Conservation (phyloP, 148 eudicot species). For the Cornus kousa region DNA sequence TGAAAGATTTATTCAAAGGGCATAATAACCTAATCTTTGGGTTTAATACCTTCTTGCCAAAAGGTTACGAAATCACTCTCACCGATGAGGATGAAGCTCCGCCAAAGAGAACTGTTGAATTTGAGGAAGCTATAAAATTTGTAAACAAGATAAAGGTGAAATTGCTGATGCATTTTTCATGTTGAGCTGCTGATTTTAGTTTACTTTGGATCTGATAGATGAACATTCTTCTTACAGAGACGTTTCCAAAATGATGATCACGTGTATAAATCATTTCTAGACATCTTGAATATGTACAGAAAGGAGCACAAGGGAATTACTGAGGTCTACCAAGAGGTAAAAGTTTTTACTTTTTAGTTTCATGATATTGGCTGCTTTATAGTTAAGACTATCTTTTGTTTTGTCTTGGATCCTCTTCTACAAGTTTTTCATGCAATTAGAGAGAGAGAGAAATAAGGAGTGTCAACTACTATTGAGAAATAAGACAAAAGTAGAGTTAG, state of each 20-base stretch:
- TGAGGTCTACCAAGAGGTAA: slow-evolving; percentile 94
- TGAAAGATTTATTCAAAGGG: slow-evolving; percentile 91
- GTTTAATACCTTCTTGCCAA: slow-evolving; percentile 95
- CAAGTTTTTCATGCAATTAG: not conserved
- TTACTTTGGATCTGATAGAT: slow-evolving; percentile 11
- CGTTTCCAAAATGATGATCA: slow-evolving; percentile 90
- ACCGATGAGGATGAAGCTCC: slow-evolving; percentile 70
- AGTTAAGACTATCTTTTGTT: not conserved
- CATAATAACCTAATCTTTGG: slow-evolving; percentile 86
- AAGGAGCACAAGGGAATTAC: slow-evolving; percentile 83
- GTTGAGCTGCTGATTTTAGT: slow-evolving; percentile 7
- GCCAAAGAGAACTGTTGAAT: slow-evolving; percentile 81
- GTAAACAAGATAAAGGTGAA: slow-evolving; percentile 98
- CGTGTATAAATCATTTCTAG: slow-evolving; percentile 91
- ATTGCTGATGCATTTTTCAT: slow-evolving; percentile 3
- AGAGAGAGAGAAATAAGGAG: too few relatives aligned
- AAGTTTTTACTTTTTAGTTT: not conserved
- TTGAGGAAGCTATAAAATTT: slow-evolving; percentile 92
- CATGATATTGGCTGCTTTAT: not conserved
- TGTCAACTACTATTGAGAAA: too few relatives aligned
- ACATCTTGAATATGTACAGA: slow-evolving; percentile 87
- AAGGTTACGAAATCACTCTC: slow-evolving; percentile 86
- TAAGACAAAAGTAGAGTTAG: too few relatives aligned
- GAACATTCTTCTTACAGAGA: slow-evolving; percentile 39
- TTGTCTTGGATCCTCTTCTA: not conserved